Percentiles rank a stretch among this genome's conserved stretches.
Conservation (phyloP, 2,329 filamentous ascomycete species). For the Trichophyton rubrum region DNA sequence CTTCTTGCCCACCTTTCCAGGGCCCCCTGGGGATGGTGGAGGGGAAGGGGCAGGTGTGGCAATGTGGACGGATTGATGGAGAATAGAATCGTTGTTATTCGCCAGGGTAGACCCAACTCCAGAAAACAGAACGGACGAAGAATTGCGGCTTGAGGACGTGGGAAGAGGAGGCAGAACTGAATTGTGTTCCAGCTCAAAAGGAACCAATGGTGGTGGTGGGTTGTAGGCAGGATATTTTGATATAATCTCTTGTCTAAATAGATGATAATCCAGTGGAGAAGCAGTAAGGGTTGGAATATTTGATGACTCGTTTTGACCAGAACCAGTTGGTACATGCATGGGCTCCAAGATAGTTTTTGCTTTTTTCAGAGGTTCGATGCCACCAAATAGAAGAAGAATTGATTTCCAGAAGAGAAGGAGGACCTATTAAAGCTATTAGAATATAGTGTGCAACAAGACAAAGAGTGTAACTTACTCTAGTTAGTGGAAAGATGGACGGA, state of each 20-base stretch:
- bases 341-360: constrained; percentile 57
- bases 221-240: constrained; percentile 97
- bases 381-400: constrained; percentile 73
- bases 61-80: constrained; percentile 94
- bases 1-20: constrained; percentile 91
- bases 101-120: constrained; percentile 38
- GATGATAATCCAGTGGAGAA: constrained; percentile 88
- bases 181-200: constrained; percentile 79
- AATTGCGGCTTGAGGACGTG: constrained; percentile 55
- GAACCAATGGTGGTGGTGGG: constrained; percentile 69
- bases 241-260: constrained; percentile 90
- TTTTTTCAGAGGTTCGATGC: constrained; percentile 56
- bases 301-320: constrained; percentile 41
- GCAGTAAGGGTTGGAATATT: constrained; percentile 76
- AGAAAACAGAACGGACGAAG: constrained; percentile 50
- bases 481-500: constrained; percentile 42
- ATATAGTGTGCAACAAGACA: not conserved
- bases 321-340: constrained; percentile 36
- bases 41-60: constrained; percentile 95
- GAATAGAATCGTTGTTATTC: constrained; percentile 52
- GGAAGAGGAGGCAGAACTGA: constrained; percentile 74
- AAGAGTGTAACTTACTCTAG: constrained; percentile 41
- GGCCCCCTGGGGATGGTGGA: constrained; percentile 75
- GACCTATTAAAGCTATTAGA: constrained; percentile 38
- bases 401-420: constrained; percentile 87